Conservation (phyloP, 1,139 yeast species). For the Debaryomyces fabryi region DNA sequence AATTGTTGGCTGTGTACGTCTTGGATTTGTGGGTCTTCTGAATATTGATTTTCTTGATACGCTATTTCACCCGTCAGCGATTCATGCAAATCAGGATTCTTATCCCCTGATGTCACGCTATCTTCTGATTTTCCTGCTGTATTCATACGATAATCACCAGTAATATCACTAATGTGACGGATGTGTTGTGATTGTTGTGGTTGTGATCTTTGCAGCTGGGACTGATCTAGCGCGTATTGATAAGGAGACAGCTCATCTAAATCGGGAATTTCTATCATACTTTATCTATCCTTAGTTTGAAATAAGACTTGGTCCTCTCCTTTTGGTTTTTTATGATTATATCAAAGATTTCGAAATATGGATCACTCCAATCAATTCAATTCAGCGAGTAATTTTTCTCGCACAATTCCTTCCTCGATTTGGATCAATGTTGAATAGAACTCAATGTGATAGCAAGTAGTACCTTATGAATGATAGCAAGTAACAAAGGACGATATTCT, state of each 20-base stretch:
- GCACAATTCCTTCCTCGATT: background rate
- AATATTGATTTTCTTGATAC: background rate
- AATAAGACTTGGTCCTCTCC: background rate
- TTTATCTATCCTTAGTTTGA: background rate
- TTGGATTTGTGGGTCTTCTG: background rate
- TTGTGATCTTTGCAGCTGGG: conserved; percentile 12
- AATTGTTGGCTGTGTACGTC: background rate
- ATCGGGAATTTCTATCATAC: conserved; percentile 47
- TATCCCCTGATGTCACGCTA: too few species aligned
- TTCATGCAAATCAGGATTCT: background rate
- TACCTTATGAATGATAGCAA: background rate
- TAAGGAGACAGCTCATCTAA: conserved; percentile 29
- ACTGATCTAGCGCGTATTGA: conserved; percentile 6
- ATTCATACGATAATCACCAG: background rate
- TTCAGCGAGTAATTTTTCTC: conserved; percentile 1
- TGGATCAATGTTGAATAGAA: background rate
- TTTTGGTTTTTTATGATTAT: background rate
- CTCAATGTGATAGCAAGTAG: background rate
- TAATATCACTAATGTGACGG: conserved; percentile 2
- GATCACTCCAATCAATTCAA: conserved; percentile 5
- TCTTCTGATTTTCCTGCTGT: background rate
- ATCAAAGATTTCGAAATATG: conserved; percentile 2
- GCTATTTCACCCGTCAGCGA: background rate
- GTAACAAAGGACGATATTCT: background rate
- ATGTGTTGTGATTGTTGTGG: conserved; percentile 16